Evolutionary conservation across 208 protist species (phyloP).

Genomic region (Plasmodiophora brassicae): DNA sequence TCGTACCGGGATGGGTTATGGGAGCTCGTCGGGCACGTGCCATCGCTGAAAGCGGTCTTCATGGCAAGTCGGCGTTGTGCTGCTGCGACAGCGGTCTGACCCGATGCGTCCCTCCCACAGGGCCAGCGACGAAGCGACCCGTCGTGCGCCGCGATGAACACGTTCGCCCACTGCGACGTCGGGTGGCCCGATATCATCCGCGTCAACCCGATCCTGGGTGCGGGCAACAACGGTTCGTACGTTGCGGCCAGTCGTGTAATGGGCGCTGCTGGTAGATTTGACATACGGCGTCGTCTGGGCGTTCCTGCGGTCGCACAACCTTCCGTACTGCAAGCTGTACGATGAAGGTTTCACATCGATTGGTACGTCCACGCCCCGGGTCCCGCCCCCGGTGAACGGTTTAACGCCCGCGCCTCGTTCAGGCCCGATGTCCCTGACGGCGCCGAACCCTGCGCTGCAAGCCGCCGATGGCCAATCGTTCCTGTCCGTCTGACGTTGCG

Average conservation of each 20-base stretch:
- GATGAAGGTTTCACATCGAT: constrained; percentile 39
- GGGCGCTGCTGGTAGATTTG: neutral
- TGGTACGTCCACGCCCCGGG: too few species aligned
- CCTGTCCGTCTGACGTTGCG: too few species aligned
- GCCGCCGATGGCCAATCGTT: too few species aligned
- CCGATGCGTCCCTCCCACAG: neutral
- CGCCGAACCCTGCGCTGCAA: too few species aligned
- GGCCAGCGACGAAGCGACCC: neutral
- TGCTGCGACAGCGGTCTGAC: neutral
- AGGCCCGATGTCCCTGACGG: too few species aligned
- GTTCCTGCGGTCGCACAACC: neutral
- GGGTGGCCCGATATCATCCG: constrained; percentile 37
- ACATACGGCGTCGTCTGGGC: constrained; percentile 26
- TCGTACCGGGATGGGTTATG: neutral
- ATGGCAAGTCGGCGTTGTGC: neutral
- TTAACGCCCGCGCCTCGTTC: too few species aligned
- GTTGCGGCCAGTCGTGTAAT: neutral
- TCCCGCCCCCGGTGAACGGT: too few species aligned
- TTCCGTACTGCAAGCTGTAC: constrained; percentile 39
- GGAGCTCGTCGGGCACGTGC: neutral
- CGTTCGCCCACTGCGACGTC: neutral
- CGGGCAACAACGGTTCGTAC: neutral
- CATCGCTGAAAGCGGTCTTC: neutral
- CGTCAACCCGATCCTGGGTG: constrained; percentile 33
- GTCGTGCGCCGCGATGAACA: neutral